These are phyloP conservation scores for Nemophila menziesii DNA, from an alignment of 257 asterid species.

Conservation along the genomic window DNA sequence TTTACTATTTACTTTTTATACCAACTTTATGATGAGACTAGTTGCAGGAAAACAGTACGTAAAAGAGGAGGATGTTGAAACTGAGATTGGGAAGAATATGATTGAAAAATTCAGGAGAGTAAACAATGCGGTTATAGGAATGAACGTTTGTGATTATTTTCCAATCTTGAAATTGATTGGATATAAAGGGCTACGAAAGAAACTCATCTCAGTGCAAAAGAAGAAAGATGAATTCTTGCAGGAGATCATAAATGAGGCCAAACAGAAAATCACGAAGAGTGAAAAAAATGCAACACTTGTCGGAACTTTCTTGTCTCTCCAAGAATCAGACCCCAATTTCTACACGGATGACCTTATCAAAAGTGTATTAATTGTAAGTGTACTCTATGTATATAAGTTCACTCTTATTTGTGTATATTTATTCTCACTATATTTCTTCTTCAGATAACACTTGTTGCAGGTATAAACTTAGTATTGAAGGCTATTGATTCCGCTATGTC, in stretches of 20 bases:
- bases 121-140: conserved; percentile 10
- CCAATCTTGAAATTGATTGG: conserved; percentile 7
- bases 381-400: too few relatives aligned
- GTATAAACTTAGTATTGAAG: too few relatives aligned
- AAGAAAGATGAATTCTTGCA: not conserved
- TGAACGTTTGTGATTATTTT: conserved; percentile 2
- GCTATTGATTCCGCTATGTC: conserved; percentile 10
- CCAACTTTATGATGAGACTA: conserved; percentile 27
- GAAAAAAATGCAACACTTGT: conserved; percentile 8
- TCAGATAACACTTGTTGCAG: too few relatives aligned
- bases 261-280: conserved; percentile 4
- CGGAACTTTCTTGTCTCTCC: conserved; percentile 2
- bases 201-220: conserved; percentile 1
- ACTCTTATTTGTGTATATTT: too few relatives aligned
- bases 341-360: conserved; percentile 14
- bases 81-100: too few relatives aligned
- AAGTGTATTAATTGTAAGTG: conserved; percentile 18
- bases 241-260: not conserved
- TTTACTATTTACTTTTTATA: conserved; percentile 15
- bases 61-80: too few relatives aligned
- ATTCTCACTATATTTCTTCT: too few relatives aligned
- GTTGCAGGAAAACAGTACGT: conserved; percentile 31
- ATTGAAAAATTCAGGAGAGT: not conserved
- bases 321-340: conserved; percentile 1
- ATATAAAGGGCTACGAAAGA: conserved; percentile 2